These are phyloP conservation scores for Pseudoneurospora amorphoporcata DNA, from an alignment of 495 filamentous ascomycete genomes.

Conservation along the genomic window DNA sequence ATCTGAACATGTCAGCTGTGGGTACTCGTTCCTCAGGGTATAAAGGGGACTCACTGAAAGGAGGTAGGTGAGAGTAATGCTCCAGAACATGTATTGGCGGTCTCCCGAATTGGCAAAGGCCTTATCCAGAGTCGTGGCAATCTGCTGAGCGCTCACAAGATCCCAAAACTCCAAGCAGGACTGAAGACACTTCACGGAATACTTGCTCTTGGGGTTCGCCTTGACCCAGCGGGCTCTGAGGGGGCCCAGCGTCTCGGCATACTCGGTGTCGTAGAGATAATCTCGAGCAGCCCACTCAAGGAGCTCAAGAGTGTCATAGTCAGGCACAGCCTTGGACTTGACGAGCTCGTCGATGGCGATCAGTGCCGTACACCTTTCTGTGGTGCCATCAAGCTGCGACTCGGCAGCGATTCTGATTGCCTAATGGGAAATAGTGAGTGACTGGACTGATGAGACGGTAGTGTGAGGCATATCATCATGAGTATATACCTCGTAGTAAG, in stretches of 20 bases:
- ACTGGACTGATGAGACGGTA: background rate
- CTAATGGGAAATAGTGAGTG: conserved; percentile 16
- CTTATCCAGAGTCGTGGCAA: conserved; percentile 34
- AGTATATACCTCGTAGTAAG: conserved; percentile 33
- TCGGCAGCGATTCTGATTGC: conserved; percentile 35
- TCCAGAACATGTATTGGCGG: conserved; percentile 33
- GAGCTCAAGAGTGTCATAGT: conserved; percentile 32
- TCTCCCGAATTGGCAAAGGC: conserved; percentile 25
- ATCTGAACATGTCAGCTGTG: conserved; percentile 20
- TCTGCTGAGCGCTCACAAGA: conserved; percentile 40
- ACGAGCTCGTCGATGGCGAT: conserved; percentile 27
- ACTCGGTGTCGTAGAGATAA: conserved; percentile 20
- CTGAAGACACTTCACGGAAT: conserved; percentile 28
- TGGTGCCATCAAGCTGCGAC: conserved; percentile 31
- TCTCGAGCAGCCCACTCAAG: conserved; percentile 30
- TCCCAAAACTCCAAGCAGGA: conserved; percentile 36
- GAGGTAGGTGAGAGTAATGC: conserved; percentile 31
- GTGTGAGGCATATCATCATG: background rate
- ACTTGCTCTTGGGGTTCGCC: conserved; percentile 28
- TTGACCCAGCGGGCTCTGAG: conserved; percentile 33
- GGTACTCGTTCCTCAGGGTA: background rate
- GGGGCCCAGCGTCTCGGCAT: conserved; percentile 31
- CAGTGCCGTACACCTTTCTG: conserved; percentile 23
- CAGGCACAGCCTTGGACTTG: conserved; percentile 25
- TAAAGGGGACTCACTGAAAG: conserved; percentile 30